A percentile compares a stretch with the other conserved stretches of the same genome.
phyloP scores from a whole-genome alignment of 129 eudicot species.

The Logfia minima region DNA sequence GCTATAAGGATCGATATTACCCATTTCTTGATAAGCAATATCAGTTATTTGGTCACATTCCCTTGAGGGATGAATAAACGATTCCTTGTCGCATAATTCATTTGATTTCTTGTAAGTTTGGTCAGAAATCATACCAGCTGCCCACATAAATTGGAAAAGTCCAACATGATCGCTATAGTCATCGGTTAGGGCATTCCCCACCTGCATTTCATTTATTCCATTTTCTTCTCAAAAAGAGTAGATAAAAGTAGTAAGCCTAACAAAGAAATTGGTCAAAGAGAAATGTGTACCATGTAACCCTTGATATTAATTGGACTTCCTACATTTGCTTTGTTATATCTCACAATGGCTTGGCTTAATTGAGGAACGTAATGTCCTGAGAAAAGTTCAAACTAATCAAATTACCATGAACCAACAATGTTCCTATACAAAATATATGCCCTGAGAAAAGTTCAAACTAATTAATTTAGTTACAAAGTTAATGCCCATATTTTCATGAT shows the following conservation, averaged over 20 bases:
- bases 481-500: background rate
- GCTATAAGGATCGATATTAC: conserved; percentile 82
- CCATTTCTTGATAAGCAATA: conserved; percentile 66
- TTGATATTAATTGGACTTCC: conserved; percentile 57
- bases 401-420: conserved; percentile 15
- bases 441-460: no score
- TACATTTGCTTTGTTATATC: conserved; percentile 44
- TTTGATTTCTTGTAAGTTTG: conserved; percentile 77
- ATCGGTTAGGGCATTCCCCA: conserved; percentile 88
- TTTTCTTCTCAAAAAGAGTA: background rate
- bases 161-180: conserved; percentile 81
- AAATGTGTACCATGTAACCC: conserved; percentile 81
- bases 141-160: conserved; percentile 81
- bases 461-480: background rate
- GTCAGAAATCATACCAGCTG: conserved; percentile 87
- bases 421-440: background rate
- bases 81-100: conserved; percentile 53
- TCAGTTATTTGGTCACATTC: conserved; percentile 51
- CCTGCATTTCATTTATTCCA: conserved; percentile 44
- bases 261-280: background rate
- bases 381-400: conserved; percentile 9
- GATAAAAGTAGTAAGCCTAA: background rate
- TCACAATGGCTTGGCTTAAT: conserved; percentile 69
- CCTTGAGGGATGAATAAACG: conserved; percentile 47
- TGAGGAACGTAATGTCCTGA: conserved; percentile 98